Evolutionary conservation across 108 stramenopile species (phyloP).

Genomic region (Aurantiochytrium sp.): DNA sequence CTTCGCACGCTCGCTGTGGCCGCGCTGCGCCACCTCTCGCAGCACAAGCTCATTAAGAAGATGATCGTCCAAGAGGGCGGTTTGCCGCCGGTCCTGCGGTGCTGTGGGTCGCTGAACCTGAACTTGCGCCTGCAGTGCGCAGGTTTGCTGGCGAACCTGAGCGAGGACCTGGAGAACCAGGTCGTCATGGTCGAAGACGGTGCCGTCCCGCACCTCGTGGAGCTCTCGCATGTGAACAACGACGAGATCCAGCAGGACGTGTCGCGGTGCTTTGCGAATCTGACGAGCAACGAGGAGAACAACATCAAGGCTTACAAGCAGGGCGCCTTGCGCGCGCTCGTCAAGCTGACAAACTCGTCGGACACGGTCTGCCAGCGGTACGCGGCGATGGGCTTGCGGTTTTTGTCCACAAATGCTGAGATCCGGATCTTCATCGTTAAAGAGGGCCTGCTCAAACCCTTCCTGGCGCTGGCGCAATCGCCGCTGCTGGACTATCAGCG

Average conservation of each 20-base stretch:
- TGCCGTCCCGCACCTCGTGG: constrained; percentile 55
- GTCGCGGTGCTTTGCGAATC: constrained; percentile 69
- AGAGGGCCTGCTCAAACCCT: constrained; percentile 60
- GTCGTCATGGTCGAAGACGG: constrained; percentile 61
- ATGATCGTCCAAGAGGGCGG: constrained; percentile 56
- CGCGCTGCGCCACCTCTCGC: constrained; percentile 65
- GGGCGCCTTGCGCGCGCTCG: constrained; percentile 65
- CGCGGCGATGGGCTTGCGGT: constrained; percentile 71
- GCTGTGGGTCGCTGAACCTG: constrained; percentile 58
- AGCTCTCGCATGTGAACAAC: constrained; percentile 56
- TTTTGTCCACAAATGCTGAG: constrained; percentile 64
- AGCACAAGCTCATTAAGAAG: constrained; percentile 53
- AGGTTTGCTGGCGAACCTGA: constrained; percentile 69
- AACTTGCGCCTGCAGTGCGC: constrained; percentile 69
- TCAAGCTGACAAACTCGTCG: constrained; percentile 54
- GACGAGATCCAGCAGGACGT: constrained; percentile 71
- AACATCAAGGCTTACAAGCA: constrained; percentile 62
- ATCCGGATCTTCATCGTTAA: constrained; percentile 58
- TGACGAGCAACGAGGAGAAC: constrained; percentile 68
- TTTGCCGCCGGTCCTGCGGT: constrained; percentile 56
- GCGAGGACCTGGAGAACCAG: constrained; percentile 66
- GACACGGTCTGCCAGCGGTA: constrained; percentile 70
- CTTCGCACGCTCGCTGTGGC: constrained; percentile 66
- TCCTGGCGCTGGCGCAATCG: constrained; percentile 59
- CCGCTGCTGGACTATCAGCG: constrained; percentile 70